Evolutionary conservation across 345 rosid genomes (phyloP), one percentile per base, ranked within the genome.

Genomic region (Aegle marmelos): DNA sequence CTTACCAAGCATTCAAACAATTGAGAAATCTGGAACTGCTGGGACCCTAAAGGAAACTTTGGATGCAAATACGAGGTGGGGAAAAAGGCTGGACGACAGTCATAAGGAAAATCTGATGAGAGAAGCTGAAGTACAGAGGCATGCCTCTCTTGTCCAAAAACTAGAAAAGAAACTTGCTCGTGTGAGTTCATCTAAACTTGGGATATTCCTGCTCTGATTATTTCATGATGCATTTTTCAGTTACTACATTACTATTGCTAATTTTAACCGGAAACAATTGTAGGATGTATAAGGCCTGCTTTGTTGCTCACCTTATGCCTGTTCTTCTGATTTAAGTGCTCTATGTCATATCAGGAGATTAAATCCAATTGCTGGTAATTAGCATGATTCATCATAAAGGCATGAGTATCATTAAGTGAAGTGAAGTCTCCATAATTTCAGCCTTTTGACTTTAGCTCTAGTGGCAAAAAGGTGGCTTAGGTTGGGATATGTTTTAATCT

Each of bases 11-110:
- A 68, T 54, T 39, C 85, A 89, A 68, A 82, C 24, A 68, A 41
- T 70, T 71, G 81, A 87, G 65, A 86, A 85, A 71, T 79, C 84
- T 72, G 84, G 88, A 76, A 86, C 82, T 83, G 85, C 99, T 5
- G 99, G 98, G 64, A 93, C 93, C 79, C 98, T 95, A 78, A 85
- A 83, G 71, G 99, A 95, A 83, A 93, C 97, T 81, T 78, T 95
- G 80, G 87, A 93, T 89, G 99, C 98, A 64, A 79, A 88, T 83
- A 82, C 89, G 75, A 90, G 84, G 76, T 93, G 97, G 98, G 99
- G 94, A 70, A 88, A 84, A 76, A 88, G 75, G 68, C 84, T 95
- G 86, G 90, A 89, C 77, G 79, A 77, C 33, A 77, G 75, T 74
- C 85, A 87, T 25, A 83, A 85, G 79, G 88, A 86, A 80, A 89